Conservation (phyloP, 345 rosid species). For the Alliaria petiolata region DNA sequence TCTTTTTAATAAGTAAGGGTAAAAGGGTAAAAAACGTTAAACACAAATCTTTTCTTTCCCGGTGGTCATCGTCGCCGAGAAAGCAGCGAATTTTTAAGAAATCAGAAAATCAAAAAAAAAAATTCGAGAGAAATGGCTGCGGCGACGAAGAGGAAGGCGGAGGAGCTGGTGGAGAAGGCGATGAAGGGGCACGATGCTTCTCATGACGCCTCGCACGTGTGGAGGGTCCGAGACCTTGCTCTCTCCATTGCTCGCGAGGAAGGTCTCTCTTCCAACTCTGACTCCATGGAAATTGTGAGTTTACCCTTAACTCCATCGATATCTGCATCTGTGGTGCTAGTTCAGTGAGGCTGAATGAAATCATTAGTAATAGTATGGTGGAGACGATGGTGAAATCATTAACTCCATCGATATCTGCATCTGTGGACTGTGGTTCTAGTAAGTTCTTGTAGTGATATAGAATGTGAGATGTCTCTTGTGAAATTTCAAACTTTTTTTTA, state of each 20-base stretch:
- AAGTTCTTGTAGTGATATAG: too few species aligned
- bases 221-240: constrained; percentile 82
- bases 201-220: constrained; percentile 71
- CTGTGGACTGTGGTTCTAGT: too few species aligned
- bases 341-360: background rate
- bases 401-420: too few species aligned
- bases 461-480: background rate
- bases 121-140: background rate
- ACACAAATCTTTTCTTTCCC: background rate
- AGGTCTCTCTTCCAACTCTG: constrained; percentile 67
- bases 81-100: background rate
- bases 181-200: constrained; percentile 89
- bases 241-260: constrained; percentile 78
- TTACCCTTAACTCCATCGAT: background rate
- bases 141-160: constrained; percentile 43
- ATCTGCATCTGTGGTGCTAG: background rate
- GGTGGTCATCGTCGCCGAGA: background rate
- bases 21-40: background rate
- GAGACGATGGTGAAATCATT: too few species aligned
- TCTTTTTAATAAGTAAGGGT: background rate
- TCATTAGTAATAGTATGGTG: background rate
- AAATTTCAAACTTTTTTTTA: too few species aligned
- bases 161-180: constrained; percentile 48
- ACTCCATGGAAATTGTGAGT: constrained; percentile 72
- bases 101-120: background rate